Evolutionary conservation across 345 rosid genomes (phyloP), one percentile per base, ranked within the genome.

Genomic region (Brassica carinata): DNA sequence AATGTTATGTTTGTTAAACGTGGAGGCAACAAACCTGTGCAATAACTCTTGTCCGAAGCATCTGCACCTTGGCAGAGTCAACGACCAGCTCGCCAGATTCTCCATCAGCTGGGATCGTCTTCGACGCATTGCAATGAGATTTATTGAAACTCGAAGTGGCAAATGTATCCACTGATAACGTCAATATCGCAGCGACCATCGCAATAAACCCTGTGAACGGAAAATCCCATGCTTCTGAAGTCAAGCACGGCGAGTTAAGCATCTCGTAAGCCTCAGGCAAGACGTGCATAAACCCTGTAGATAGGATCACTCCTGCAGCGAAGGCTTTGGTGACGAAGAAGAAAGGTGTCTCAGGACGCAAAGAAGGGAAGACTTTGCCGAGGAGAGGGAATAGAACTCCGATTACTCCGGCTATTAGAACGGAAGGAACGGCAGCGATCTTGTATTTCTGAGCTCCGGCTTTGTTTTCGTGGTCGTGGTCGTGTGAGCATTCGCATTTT

Each of bases 161-260:
- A 23, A 81, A 79, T 9, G 86, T 29, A 33, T 87, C 90, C 0
- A 86, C 63, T 33, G 85, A 79, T 45, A 88, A n/a, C 2, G 89
- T 88, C 38, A 75, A 79, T 5, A 88, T 80, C 7, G 87, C 86
- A 17, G 87, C 69, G 7, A 82, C 17, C 90, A 88, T 88, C 0
- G 89, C 89, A 26, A 83, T 69, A 8, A 88, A 82, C 0, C 88
- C 87, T 0, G 89, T 74, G 58, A 88, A 88, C 0, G 89, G 90
- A 57, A 88, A 88, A 0, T 80, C 75, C 91, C 88, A 86, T 0
- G 87, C 85, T 64, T 78, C 64, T 0, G 82, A 81, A 13, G 45
- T 43, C 0, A 88, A 58, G 55, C 88, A 88, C 3, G 89, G 85
- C 19, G 84, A 79, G 5, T 75, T 70, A 64, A 86, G 78, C 63